These are phyloP conservation scores for Plasmodium inui DNA, from an alignment of 169 alveolate species.

Conservation along the genomic window DNA sequence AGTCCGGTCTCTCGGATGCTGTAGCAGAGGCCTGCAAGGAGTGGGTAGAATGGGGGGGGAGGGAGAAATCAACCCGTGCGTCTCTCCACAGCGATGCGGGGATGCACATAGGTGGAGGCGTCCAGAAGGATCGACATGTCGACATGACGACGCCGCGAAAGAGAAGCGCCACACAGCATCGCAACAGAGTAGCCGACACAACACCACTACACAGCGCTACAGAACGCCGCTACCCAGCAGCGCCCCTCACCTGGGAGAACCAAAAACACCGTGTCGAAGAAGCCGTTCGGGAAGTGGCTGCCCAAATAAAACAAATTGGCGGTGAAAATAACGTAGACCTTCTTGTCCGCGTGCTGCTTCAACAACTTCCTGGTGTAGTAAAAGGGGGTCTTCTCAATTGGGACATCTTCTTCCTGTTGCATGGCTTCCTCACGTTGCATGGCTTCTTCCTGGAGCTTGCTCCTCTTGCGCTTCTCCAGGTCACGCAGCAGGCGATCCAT, in stretches of 20 bases:
- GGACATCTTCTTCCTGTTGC: not conserved
- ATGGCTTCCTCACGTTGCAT: not conserved
- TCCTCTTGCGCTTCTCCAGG: constrained; percentile 21
- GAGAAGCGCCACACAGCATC: not conserved
- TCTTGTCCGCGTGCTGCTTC: constrained; percentile 5
- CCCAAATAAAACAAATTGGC: constrained; percentile 24
- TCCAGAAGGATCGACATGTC: not conserved
- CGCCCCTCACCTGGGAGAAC: constrained; percentile 38
- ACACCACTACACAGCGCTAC: not conserved
- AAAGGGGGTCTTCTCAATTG: not conserved
- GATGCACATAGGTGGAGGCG: not conserved
- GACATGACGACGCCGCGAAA: not conserved
- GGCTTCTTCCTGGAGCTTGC: not conserved
- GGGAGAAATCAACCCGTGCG: not conserved
- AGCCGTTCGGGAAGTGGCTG: constrained; percentile 16
- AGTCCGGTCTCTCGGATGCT: constrained; percentile 33
- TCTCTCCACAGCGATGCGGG: not conserved
- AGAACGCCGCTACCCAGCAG: not conserved
- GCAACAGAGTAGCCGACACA: not conserved
- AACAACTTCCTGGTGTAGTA: constrained; percentile 31
- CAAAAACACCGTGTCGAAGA: constrained; percentile 34
- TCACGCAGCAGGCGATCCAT: constrained; percentile 23
- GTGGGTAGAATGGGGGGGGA: not conserved
- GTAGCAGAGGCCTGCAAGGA: constrained; percentile 28
- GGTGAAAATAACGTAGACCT: constrained; percentile 2